Conservation (phyloP, 2,329 filamentous ascomycete genomes). For the Apiospora koreana region DNA sequence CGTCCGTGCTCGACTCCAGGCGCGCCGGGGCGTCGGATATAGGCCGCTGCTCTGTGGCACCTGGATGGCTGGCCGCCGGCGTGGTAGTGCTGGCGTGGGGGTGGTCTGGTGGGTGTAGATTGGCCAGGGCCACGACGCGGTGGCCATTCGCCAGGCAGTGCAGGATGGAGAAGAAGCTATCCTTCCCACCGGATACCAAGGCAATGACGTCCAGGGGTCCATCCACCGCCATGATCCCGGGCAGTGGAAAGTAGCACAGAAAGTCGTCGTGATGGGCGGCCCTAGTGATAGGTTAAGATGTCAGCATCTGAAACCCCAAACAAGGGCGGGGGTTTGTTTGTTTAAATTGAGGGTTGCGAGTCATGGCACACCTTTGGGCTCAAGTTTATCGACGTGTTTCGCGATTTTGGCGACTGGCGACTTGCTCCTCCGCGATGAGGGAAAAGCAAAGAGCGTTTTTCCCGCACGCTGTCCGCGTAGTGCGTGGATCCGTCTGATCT, state of each 20-base stretch:
- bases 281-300: background rate
- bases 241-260: background rate
- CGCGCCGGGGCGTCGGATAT: background rate
- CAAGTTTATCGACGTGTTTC: background rate
- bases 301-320: background rate
- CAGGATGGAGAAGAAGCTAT: constrained; percentile 90
- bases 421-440: background rate
- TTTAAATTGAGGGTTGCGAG: background rate
- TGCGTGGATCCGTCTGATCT: constrained; percentile 3
- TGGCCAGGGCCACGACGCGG: constrained; percentile 82
- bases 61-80: constrained; percentile 16
- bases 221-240: constrained; percentile 40
- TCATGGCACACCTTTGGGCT: background rate
- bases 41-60: constrained; percentile 10
- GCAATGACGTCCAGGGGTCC: constrained; percentile 75
- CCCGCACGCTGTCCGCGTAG: background rate
- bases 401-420: background rate
- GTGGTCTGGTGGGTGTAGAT: constrained; percentile 67
- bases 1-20: constrained; percentile 6
- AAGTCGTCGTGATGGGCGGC: background rate
- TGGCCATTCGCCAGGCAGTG: constrained; percentile 90
- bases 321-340: background rate
- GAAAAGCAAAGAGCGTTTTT: background rate
- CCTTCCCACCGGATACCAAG: constrained; percentile 93
- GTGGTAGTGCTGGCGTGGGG: constrained; percentile 8